Evolutionary conservation across 23 red algal genomes (phyloP).

Genomic region (Gracilariopsis chorda): DNA sequence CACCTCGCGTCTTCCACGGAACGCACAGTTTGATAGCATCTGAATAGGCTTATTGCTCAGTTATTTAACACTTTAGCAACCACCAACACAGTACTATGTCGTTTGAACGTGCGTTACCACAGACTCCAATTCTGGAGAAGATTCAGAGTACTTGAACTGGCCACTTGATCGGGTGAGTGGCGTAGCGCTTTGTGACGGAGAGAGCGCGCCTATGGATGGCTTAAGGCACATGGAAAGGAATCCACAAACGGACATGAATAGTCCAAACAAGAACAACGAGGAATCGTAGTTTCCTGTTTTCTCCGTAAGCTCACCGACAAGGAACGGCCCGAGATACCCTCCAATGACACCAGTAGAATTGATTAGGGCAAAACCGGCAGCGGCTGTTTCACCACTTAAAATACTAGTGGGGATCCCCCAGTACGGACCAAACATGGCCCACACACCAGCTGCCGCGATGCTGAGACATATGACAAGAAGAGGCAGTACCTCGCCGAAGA

Average conservation of each 20-base stretch:
- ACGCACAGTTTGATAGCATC: neutral
- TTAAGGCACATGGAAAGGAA: constrained; percentile 35
- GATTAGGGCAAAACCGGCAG: constrained; percentile 59
- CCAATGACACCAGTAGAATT: constrained; percentile 67
- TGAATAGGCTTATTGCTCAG: neutral
- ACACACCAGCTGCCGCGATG: constrained; percentile 52
- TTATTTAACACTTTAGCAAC: neutral
- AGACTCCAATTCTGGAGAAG: neutral
- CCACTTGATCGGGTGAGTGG: constrained; percentile 9
- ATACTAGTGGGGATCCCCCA: constrained; percentile 62
- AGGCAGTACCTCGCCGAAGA: constrained; percentile 38
- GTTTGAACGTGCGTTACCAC: neutral
- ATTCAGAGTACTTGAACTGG: constrained; percentile 33
- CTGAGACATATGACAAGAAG: constrained; percentile 35
- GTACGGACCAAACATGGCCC: constrained; percentile 69
- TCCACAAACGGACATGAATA: constrained; percentile 47
- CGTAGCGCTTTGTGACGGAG: constrained; percentile 37
- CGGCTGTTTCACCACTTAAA: constrained; percentile 57
- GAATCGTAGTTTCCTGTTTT: constrained; percentile 42
- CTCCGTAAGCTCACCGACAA: constrained; percentile 53
- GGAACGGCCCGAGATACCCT: constrained; percentile 59
- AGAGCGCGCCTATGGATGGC: constrained; percentile 19
- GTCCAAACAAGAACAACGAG: constrained; percentile 39
- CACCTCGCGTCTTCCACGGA: no score
- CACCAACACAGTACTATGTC: constrained; percentile 6